phyloP scores from a whole-genome alignment of 805 yeast genomes.

The Ogataea nitratoaversa region DNA sequence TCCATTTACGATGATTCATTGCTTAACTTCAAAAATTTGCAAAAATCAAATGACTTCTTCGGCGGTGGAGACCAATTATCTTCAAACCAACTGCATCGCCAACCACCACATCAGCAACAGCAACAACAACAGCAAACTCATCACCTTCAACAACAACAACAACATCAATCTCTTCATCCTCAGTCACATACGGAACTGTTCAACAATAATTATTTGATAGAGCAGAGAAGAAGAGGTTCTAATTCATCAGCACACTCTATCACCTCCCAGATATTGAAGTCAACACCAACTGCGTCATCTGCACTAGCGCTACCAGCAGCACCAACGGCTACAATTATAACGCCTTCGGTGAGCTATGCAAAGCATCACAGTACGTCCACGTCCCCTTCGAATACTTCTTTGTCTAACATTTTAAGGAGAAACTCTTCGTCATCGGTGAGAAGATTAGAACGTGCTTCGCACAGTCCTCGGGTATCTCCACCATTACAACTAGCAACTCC shows the following conservation, averaged over 20 bases:
- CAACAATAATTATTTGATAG: conserved; percentile 14
- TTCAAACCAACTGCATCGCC: not conserved
- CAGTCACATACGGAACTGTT: conserved; percentile 6
- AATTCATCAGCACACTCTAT: conserved; percentile 24
- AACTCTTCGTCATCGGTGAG: conserved; percentile 14
- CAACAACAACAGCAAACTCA: conserved; percentile 9
- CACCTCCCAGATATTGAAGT: conserved; percentile 19
- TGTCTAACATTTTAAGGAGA: conserved; percentile 13
- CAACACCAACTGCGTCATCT: conserved; percentile 6
- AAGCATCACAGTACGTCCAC: conserved; percentile 14
- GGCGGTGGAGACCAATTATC: conserved; percentile 7
- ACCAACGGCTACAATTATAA: conserved; percentile 16
- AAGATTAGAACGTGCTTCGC: not conserved
- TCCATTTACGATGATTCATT: conserved; percentile 26
- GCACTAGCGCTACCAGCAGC: conserved; percentile 12
- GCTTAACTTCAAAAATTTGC: conserved; percentile 25
- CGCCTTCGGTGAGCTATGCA: conserved; percentile 24
- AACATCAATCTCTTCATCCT: not conserved
- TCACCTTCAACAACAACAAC: conserved; percentile 5
- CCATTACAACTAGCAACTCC: not conserved
- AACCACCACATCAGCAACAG: conserved; percentile 2
- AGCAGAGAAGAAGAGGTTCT: conserved; percentile 17
- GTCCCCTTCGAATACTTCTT: conserved; percentile 19
- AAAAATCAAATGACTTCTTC: conserved; percentile 25
- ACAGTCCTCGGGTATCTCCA: not conserved